These are phyloP conservation scores for Cladobotryum protrusum DNA, from an alignment of 2,329 filamentous ascomycete species.

Conservation along the genomic window DNA sequence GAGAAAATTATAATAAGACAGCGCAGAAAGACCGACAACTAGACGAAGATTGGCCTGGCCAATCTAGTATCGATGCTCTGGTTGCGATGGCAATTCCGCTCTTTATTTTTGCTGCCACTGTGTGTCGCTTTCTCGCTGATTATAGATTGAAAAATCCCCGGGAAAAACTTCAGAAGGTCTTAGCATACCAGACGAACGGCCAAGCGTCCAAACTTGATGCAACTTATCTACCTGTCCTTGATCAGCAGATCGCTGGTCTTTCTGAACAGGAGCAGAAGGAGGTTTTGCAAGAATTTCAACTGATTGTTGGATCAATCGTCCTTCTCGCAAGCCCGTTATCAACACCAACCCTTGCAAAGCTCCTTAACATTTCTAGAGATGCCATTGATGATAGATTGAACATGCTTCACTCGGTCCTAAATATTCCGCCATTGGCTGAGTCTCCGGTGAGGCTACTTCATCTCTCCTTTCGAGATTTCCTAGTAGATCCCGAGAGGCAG, in stretches of 20 bases:
- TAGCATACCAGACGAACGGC: slow-evolving; percentile 13
- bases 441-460: slow-evolving; percentile 20
- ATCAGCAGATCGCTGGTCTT: slow-evolving; percentile 7
- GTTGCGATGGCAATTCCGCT: slow-evolving; percentile 25
- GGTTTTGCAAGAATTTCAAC: slow-evolving; percentile 20
- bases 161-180: slow-evolving; percentile 18
- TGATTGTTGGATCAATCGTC: slow-evolving; percentile 26
- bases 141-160: slow-evolving; percentile 13
- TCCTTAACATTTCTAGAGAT: slow-evolving; percentile 19
- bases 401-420: slow-evolving; percentile 29
- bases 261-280: background rate
- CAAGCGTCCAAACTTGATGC: slow-evolving; percentile 13
- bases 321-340: slow-evolving; percentile 26
- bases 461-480: slow-evolving; percentile 4
- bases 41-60: slow-evolving; percentile 7
- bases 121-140: slow-evolving; percentile 24
- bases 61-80: slow-evolving; percentile 6
- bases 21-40: slow-evolving; percentile 1
- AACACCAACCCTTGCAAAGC: slow-evolving; percentile 15
- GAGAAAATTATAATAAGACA: background rate
- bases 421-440: slow-evolving; percentile 18
- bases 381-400: slow-evolving; percentile 18
- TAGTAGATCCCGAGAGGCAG: background rate
- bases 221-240: slow-evolving; percentile 15
- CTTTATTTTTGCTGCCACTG: slow-evolving; percentile 31